Conservation (phyloP, 176 grass and related monocot genomes). For the Phoenix roebelenii region DNA sequence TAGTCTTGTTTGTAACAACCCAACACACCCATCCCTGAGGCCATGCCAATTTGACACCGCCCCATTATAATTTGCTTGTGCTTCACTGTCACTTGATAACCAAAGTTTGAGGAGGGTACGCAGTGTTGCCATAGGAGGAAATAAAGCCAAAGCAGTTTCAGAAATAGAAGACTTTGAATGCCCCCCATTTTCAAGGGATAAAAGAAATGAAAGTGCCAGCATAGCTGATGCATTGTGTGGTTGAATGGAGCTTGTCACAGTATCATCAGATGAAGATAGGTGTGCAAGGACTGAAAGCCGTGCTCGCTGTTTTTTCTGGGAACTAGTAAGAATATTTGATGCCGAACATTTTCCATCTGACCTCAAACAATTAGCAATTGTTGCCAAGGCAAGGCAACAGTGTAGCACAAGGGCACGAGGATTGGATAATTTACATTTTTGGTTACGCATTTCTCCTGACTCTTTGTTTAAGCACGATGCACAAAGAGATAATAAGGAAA, state of each 20-base stretch:
- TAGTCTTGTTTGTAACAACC: constrained; percentile 56
- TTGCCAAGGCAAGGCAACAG: constrained; percentile 56
- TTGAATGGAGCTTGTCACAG: constrained; percentile 59
- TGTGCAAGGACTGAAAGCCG: constrained; percentile 66
- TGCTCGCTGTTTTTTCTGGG: constrained; percentile 54
- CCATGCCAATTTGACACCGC: constrained; percentile 57
- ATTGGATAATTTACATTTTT: constrained; percentile 79
- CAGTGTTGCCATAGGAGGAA: constrained; percentile 87
- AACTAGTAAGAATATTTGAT: constrained; percentile 46
- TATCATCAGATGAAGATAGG: constrained; percentile 62
- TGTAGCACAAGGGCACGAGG: constrained; percentile 68
- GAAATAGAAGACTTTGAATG: constrained; percentile 44
- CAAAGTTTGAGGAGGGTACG: constrained; percentile 72
- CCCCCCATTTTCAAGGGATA: constrained; percentile 59
- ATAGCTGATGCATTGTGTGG: constrained; percentile 76
- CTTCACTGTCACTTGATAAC: constrained; percentile 68
- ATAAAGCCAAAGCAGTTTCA: constrained; percentile 66
- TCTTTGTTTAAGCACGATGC: constrained; percentile 81
- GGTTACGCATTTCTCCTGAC: constrained; percentile 48
- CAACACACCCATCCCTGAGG: constrained; percentile 76
- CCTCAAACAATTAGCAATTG: constrained; percentile 48
- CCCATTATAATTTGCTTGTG: constrained; percentile 55
- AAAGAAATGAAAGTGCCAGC: constrained; percentile 48
- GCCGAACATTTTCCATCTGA: constrained; percentile 41
- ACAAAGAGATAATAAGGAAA: constrained; percentile 66